These are phyloP conservation scores for Edaphochlamys debaryana DNA, from an alignment of 139 green algal genomes.

Conservation along the genomic window DNA sequence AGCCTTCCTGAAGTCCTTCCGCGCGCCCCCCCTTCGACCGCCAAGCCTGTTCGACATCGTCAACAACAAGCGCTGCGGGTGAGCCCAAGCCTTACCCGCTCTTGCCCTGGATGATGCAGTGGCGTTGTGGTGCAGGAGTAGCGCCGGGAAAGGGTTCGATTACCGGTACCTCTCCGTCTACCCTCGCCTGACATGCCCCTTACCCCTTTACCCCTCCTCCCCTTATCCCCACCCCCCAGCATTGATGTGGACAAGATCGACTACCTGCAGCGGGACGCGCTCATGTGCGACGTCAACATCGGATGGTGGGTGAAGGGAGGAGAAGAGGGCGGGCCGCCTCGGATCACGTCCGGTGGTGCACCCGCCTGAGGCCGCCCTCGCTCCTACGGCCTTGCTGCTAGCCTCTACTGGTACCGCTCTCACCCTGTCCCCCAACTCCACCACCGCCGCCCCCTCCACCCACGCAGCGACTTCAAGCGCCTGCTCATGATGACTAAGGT, in stretches of 20 bases:
- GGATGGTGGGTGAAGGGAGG: too few relatives aligned
- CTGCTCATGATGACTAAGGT: conserved; percentile 74
- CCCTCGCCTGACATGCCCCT: not conserved
- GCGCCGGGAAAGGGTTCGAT: not conserved
- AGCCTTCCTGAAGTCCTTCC: too few relatives aligned
- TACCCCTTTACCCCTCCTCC: not conserved
- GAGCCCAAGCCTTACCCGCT: not conserved
- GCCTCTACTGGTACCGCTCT: too few relatives aligned
- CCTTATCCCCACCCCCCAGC: not conserved
- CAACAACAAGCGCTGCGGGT: conserved; percentile 67
- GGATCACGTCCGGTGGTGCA: too few relatives aligned
- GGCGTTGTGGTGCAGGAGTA: not conserved
- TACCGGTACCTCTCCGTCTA: not conserved
- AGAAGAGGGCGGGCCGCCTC: too few relatives aligned
- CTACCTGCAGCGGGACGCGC: conserved; percentile 77
- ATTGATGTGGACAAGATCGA: conserved; percentile 90
- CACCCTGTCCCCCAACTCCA: too few relatives aligned
- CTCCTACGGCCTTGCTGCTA: too few relatives aligned
- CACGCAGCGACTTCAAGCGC: conserved; percentile 70
- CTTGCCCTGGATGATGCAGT: not conserved
- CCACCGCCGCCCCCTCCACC: too few relatives aligned
- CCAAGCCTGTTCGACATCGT: conserved; percentile 86
- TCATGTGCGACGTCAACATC: conserved; percentile 68
- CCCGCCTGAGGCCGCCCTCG: too few relatives aligned
- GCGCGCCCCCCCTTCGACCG: too few relatives aligned